phyloP scores from a whole-genome alignment of 257 asterid species.

The Hygrophila difformis region DNA sequence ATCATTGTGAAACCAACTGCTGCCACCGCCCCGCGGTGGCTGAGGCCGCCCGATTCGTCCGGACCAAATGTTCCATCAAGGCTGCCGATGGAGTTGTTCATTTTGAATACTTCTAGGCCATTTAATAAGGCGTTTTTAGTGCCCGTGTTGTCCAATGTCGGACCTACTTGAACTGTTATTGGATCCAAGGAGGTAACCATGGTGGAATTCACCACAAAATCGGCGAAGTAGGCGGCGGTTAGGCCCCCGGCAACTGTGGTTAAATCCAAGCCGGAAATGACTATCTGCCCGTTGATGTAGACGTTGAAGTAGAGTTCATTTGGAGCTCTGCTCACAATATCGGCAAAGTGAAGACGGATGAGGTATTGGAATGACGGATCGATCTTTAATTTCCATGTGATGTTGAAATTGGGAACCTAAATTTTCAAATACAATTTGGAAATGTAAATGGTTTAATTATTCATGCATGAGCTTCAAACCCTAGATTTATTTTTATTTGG shows the following conservation, averaged over 20 bases:
- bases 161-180: slow-evolving; percentile 43
- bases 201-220: slow-evolving; percentile 45
- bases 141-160: slow-evolving; percentile 38
- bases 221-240: slow-evolving; percentile 43
- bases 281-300: slow-evolving; percentile 57
- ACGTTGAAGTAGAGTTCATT: slow-evolving; percentile 87
- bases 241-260: slow-evolving; percentile 37
- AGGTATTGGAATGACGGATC: slow-evolving; percentile 59
- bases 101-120: slow-evolving; percentile 58
- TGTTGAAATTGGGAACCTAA: slow-evolving; percentile 57
- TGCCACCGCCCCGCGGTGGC: slow-evolving; percentile 41
- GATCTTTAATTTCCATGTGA: slow-evolving; percentile 61
- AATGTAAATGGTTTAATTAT: no score
- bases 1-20: slow-evolving; percentile 93
- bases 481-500: no score
- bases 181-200: slow-evolving; percentile 43
- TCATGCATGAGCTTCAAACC: no score
- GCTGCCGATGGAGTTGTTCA: slow-evolving; percentile 67
- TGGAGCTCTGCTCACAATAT: slow-evolving; percentile 62
- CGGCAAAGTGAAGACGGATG: slow-evolving; percentile 77
- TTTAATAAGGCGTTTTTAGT: slow-evolving; percentile 50
- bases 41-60: slow-evolving; percentile 22
- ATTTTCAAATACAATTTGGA: no score
- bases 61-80: slow-evolving; percentile 55
- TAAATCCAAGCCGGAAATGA: slow-evolving; percentile 49